Base-by-base conservation (phyloP, 768 basidiomycete genomes). In the Pholiota conissans region DNA sequence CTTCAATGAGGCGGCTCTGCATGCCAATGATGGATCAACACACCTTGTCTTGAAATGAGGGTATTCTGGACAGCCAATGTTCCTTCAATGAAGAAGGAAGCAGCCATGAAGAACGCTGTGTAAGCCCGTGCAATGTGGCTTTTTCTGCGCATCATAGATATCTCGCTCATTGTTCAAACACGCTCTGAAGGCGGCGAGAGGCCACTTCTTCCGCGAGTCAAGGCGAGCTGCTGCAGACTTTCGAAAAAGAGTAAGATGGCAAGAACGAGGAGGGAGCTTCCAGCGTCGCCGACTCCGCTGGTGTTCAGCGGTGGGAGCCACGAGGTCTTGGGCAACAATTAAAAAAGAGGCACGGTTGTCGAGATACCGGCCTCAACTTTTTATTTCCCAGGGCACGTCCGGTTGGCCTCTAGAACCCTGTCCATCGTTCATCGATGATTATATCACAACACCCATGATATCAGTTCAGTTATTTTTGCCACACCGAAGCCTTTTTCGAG, bases 41-140 rank as follows among this genome's bases (percentile, higher is more conserved):
- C 46, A 59, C 56, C 55, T 63, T 56, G 55, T 49, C 55, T 30
- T 18, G 49, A 48, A 2, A 58, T 40, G 26, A 40, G 54, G 5
- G 24, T 49, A 30, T 56, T 22, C n/a, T 35, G 35, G 20, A 26
- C 26, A 55, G 63, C 57, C 64, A 61, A 61, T 59, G 57, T 49
- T 56, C 60, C 65, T 65, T 67, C 61, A 67, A 55, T 34, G 34
- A 70, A 68, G 66, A 63, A 66, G 62, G 62, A 66, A 51, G 60
- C 51, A 49, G 48, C 45, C 5, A 46, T 14, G 13, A 54, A 49
- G 49, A 28, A 57, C 54, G 61, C 56, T 32, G 55, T 27, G 30
- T 47, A 46, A 52, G 53, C 30, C 37, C 35, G 51, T 27, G 27
- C 52, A 18, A 61, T 37, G 18, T 9, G 29, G 39, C n/a, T 16